Conservation (phyloP, 2,329 filamentous ascomycete genomes). For the Fusarium siculi region DNA sequence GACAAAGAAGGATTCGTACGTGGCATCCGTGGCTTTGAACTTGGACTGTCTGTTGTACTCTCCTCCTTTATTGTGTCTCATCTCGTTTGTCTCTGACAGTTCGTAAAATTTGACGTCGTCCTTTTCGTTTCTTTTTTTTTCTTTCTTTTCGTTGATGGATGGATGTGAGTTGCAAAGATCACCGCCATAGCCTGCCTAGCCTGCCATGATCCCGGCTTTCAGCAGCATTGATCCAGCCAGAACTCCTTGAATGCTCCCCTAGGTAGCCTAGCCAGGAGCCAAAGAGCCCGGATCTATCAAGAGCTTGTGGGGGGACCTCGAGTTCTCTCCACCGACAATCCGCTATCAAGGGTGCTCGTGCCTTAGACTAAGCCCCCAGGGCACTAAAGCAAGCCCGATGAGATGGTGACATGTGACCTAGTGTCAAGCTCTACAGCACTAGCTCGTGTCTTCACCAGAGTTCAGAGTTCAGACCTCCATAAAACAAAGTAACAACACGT, state of each 20-base stretch:
- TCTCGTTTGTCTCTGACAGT: slow-evolving; percentile 14
- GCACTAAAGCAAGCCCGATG: slow-evolving; percentile 23
- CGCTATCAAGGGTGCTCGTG: slow-evolving; percentile 11
- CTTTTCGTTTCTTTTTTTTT: slow-evolving; percentile 12
- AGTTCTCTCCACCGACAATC: neutral
- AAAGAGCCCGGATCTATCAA: slow-evolving; percentile 7
- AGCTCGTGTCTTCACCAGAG: neutral
- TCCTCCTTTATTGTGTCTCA: slow-evolving; percentile 24
- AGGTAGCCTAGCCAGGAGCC: neutral
- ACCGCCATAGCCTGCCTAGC: slow-evolving; percentile 4
- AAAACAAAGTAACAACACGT: slow-evolving; percentile 13
- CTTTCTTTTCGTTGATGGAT: neutral
- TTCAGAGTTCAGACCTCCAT: neutral
- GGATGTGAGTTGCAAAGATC: slow-evolving; percentile 23
- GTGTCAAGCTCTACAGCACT: slow-evolving; percentile 5
- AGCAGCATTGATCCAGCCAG: slow-evolving; percentile 5
- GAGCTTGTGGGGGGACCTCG: slow-evolving; percentile 27
- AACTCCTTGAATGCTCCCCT: neutral
- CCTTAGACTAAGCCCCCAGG: slow-evolving; percentile 11
- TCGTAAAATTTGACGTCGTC: slow-evolving; percentile 13
- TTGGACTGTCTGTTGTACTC: slow-evolving; percentile 15
- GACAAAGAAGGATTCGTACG: neutral
- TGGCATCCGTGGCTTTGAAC: neutral
- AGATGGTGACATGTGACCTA: slow-evolving; percentile 25
- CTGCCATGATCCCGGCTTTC: slow-evolving; percentile 4